Evolutionary conservation across 768 basidiomycete species (phyloP), one percentile per base, ranked within the genome.

Genomic region (Erythrobasidium yunnanense): DNA sequence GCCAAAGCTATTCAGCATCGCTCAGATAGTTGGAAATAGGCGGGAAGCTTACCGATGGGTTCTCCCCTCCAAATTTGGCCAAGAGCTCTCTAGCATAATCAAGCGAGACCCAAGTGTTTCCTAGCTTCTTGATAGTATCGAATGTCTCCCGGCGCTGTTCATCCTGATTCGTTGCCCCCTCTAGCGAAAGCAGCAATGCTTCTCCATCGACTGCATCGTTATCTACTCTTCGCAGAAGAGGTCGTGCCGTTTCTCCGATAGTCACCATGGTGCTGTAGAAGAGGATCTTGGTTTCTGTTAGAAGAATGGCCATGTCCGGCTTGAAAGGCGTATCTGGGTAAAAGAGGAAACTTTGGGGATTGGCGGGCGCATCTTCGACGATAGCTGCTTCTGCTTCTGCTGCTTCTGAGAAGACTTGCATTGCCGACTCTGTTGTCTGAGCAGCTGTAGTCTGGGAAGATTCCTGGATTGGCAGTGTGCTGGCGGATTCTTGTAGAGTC

Each of bases 171-270:
- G 45, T 38, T 6, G 22, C 23, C 32, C 23, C 60, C n/a, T 51
- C 23, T 2, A 63, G 18, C 5, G 60, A 25, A 15, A 63, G 18
- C 7, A 63, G 30, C 5, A 58, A 22, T 3, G 60, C 60, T 18
- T 63, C 60, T 2, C 25, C 60, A 18, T 63, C 60, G 15, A 63
- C 60, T 32, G 60, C 60, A 51, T 63, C 60, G 38, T 63, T 63
- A 17, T 63, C 60, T n/a, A 63, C 60, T 4, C 60, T 20, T 15
- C 60, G 47, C 20, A 63, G 30, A 6, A 63, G 49, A 15, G 47
- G 47, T 32, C 60, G 42, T 8, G 30, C 29, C 46, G 29, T 27
- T n/a, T 23, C 42, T 27, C 30, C n/a, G 27, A 25, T n/a, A 22
- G 29, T 25, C n/a, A 50, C 46, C 4, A 49, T 32, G 18, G 60